Base-by-base conservation (phyloP, 2,329 filamentous ascomycete species). In the Massarina eburnea region DNA sequence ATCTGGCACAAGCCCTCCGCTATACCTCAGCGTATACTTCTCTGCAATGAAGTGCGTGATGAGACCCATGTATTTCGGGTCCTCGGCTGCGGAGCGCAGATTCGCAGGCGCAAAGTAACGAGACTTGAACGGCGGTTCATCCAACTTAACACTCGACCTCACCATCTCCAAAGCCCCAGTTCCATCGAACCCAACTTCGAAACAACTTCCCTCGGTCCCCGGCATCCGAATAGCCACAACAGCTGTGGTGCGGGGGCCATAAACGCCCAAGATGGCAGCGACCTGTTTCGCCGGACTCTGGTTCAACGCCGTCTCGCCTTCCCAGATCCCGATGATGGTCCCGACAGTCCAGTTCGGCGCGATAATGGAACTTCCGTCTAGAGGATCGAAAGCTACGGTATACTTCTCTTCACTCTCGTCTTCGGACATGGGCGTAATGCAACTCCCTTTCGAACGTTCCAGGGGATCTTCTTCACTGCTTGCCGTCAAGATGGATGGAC, bases 101-200 rank as follows among this genome's bases (percentile, higher is more conserved):
- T 85, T 85, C 4, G 82, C 82, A 0, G 82, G 82, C 0, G 82
- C 80, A 54, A 85, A 85, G 60, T 84, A 85, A 0, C 77, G 72
- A 20, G 79, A 79, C 53, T 73, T 75, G 52, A 72, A 71, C 0
- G 74, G 72, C 2, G 69, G 52, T 1, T 51, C 30, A 1, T 64
- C 50, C 3, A 81, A 66, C 7, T 55, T 63, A 5, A 83, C 69
- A 0, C 53, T 37, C 0, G 72, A 29, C 0, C 76, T 73, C 0
- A 81, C 59, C 1, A 83, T 52, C 2, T 73, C 62, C 39, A 68
- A 68, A 10, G 18, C 27, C 3, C 26, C 39, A 17, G 20, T 18
- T 15, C 27, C 46, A 3, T 57, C 50, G 48, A 80, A 49, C 0
- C 73, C 76, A 26, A 83, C 63, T 58, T 85, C 81, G 43, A 85